Conservation (phyloP, 805 yeast genomes). For the Metschnikowia rubicola region DNA sequence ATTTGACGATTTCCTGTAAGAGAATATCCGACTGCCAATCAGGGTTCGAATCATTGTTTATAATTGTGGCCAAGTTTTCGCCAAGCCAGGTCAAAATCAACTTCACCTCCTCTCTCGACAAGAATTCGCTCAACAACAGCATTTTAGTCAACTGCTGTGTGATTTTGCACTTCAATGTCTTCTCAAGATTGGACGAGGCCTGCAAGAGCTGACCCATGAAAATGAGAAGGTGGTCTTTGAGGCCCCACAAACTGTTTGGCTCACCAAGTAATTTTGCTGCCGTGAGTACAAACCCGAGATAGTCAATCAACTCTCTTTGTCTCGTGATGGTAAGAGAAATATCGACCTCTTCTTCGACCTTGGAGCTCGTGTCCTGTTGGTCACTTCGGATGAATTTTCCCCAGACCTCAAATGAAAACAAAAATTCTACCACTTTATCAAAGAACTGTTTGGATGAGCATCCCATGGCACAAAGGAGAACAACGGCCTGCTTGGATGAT, state of each 20-base stretch:
- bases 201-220: conserved; percentile 67
- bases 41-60: conserved; percentile 32
- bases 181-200: conserved; percentile 64
- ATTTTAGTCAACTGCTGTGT: conserved; percentile 61
- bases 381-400: conserved; percentile 35
- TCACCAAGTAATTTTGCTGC: conserved; percentile 29
- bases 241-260: conserved; percentile 38
- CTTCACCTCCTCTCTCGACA: conserved; percentile 53
- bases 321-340: conserved; percentile 46
- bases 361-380: conserved; percentile 4
- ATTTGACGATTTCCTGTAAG: conserved; percentile 49
- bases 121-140: conserved; percentile 45
- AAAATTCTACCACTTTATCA: conserved; percentile 40
- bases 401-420: conserved; percentile 40
- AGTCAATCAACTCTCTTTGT: conserved; percentile 57
- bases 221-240: conserved; percentile 66
- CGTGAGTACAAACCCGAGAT: conserved; percentile 56
- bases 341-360: conserved; percentile 17
- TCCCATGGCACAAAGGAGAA: conserved; percentile 55
- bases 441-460: conserved; percentile 45
- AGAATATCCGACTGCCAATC: conserved; percentile 45
- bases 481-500: conserved; percentile 58
- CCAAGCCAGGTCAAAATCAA: conserved; percentile 63
- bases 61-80: conserved; percentile 44
- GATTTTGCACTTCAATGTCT: conserved; percentile 63